These are phyloP conservation scores for Musa itinerans DNA, from an alignment of 176 grass and related monocot species.

Conservation along the genomic window DNA sequence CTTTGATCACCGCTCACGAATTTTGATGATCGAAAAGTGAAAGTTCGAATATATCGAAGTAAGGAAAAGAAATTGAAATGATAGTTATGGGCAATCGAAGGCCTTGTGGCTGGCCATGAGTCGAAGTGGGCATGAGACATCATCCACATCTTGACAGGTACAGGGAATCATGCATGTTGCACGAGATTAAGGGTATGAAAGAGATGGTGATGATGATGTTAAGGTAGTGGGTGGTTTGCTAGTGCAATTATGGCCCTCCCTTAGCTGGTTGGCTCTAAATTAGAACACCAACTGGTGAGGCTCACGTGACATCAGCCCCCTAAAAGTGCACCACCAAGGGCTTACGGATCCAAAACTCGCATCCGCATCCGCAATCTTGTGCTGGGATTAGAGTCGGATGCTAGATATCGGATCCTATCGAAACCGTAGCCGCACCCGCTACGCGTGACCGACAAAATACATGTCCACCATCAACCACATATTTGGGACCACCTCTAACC, in stretches of 20 bases:
- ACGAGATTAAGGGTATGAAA: background rate
- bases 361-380: too few relatives aligned
- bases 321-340: background rate
- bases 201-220: background rate
- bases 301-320: slow-evolving; percentile 14
- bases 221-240: background rate
- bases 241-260: background rate
- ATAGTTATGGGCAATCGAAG: too few relatives aligned
- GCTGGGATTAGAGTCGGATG: slow-evolving; percentile 2
- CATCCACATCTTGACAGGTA: too few relatives aligned
- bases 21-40: too few relatives aligned
- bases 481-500: slow-evolving; percentile 32
- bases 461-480: slow-evolving; percentile 20
- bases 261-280: background rate
- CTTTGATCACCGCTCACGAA: too few relatives aligned
- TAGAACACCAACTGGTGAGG: background rate
- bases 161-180: background rate
- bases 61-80: too few relatives aligned
- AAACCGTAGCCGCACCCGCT: slow-evolving; percentile 7
- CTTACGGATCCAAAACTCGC: slow-evolving; percentile 46
- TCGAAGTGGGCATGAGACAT: too few relatives aligned
- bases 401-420: slow-evolving; percentile 28
- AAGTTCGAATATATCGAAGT: too few relatives aligned
- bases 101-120: too few relatives aligned
- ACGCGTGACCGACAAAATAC: slow-evolving; percentile 47